Evolutionary conservation across 225 moss, liverwort and hornwort species (phyloP).

Genomic region (Physcomitrellopsis africana): DNA sequence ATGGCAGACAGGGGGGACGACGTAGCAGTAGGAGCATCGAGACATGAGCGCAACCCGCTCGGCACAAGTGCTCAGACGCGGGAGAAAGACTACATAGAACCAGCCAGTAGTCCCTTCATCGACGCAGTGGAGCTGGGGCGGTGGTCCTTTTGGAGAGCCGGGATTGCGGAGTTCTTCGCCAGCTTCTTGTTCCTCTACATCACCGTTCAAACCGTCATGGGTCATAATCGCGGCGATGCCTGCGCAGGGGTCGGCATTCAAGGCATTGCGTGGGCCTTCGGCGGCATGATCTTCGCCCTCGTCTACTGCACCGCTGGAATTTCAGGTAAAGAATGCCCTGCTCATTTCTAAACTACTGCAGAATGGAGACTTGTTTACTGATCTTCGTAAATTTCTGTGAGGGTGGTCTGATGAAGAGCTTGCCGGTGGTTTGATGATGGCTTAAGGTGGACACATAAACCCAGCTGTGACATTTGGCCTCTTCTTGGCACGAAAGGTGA

Average conservation of each 20-base stretch:
- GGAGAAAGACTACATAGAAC: conserved; percentile 62
- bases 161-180: conserved; percentile 61
- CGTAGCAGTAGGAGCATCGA: conserved; percentile 49
- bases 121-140: conserved; percentile 43
- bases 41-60: conserved; percentile 47
- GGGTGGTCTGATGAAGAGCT: not conserved
- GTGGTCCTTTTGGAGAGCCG: conserved; percentile 68
- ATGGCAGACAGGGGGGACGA: conserved; percentile 62
- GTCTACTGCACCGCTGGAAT: conserved; percentile 69
- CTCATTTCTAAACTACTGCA: not conserved
- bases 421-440: not conserved
- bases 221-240: conserved; percentile 15
- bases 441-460: conserved; percentile 58
- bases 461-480: conserved; percentile 61
- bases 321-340: conserved; percentile 33
- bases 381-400: too few relatives aligned
- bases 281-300: conserved; percentile 63
- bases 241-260: conserved; percentile 52
- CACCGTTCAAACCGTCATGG: conserved; percentile 63
- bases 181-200: conserved; percentile 64
- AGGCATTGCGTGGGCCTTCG: conserved; percentile 68
- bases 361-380: not conserved
- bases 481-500: conserved; percentile 56
- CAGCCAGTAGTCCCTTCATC: conserved; percentile 41
- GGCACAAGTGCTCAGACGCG: conserved; percentile 35